Evolutionary conservation across 768 basidiomycete species (phyloP), one percentile per base, ranked within the genome.

Genomic region (Tulasnella calospora): DNA sequence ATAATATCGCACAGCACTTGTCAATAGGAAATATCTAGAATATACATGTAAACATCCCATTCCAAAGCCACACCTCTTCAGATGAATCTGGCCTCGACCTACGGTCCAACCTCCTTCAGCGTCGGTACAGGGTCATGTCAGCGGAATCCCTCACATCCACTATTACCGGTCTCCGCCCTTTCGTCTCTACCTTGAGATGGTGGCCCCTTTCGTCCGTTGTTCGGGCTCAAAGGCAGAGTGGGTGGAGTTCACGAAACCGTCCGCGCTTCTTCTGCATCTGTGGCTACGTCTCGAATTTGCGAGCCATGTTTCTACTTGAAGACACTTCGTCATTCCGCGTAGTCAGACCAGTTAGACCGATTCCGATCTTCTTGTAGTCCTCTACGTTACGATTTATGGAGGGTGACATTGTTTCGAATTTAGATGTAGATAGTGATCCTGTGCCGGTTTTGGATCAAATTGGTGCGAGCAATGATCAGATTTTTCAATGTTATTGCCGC

Each of bases 91-190:
- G 1, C 40, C 40, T 40, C 38, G 3, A 9, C 8, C 4, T 40
- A 9, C 3, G 40, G 40, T 3, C 9, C 40, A 40, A 40, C 8
- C 40, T 40, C 40, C 13, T 40, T 40, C 8, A 4, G 40, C 40
- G 40, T 40, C 40, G 8, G 40, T 12, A 40, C 1, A 40, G 13
- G 40, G 40, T 9, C 40, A 40, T 40, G 67, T 70, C 12, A 33
- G 13, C 30, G 67, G n/a, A 70, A 70, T 70, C 74, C 10, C 36
- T 77, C 27, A 77, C 12, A 30, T 77, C 76, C 8, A 77, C 74
- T 27, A 77, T 77, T 30, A 77, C 38, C 13, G 76, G 72, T 33
- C 44, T 35, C 33, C 47, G 77, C 40, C 17, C 70, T 36, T 1
- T 21, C 15, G 27, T 5, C 10, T 27, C 76, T 17, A 41, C 38